Conservation (phyloP, 2,329 filamentous ascomycete genomes). For the Uncinocarpus reesii region DNA sequence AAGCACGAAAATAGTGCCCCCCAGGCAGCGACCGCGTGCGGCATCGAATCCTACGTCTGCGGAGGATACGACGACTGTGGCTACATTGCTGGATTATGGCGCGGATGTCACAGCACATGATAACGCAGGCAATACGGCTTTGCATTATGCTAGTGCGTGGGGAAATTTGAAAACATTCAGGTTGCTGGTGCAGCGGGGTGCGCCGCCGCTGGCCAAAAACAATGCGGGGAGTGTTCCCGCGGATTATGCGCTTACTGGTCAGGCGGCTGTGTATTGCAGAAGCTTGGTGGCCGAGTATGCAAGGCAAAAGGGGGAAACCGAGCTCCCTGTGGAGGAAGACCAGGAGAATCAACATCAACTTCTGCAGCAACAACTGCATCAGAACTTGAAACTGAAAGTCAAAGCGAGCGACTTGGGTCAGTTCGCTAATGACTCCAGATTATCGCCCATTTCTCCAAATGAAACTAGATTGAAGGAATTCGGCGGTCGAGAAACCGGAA, state of each 20-base stretch:
- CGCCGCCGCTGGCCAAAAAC: conserved; percentile 62
- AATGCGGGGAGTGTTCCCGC: conserved; percentile 71
- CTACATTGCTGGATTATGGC: conserved; percentile 22
- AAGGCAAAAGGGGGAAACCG: conserved; percentile 7
- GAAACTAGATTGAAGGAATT: conserved; percentile 5
- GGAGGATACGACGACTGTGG: conserved; percentile 24
- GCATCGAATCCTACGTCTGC: conserved; percentile 19
- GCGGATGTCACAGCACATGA: conserved; percentile 51
- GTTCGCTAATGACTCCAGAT: background rate
- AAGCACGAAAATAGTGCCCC: conserved; percentile 21
- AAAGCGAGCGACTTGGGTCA: conserved; percentile 11
- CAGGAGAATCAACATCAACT: background rate
- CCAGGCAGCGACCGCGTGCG: conserved; percentile 15
- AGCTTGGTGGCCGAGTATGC: conserved; percentile 55
- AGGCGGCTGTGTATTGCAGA: conserved; percentile 77
- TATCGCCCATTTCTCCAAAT: conserved; percentile 13
- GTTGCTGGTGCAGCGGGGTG: conserved; percentile 66
- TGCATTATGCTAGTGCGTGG: conserved; percentile 76
- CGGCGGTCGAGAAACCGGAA: background rate
- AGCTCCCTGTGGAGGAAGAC: background rate
- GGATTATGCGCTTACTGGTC: conserved; percentile 70
- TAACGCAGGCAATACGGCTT: conserved; percentile 67
- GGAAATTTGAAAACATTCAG: conserved; percentile 68
- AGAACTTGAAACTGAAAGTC: conserved; percentile 10
- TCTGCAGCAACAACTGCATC: conserved; percentile 7